Base-by-base conservation (phyloP, 2,329 filamentous ascomycete species). In the Orbilia quercus region DNA sequence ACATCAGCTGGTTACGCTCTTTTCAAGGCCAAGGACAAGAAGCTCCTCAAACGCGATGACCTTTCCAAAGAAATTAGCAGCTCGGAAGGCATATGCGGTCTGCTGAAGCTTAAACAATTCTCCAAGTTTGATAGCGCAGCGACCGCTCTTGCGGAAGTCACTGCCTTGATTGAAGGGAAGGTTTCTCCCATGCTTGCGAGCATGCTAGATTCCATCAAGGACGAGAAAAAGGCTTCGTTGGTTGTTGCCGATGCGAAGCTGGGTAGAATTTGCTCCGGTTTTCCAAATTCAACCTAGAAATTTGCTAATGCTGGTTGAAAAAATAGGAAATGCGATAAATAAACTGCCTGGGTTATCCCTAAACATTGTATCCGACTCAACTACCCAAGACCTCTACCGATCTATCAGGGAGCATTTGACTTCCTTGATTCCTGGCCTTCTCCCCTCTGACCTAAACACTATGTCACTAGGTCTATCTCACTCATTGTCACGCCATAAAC, bases 21-120 rank as follows among this genome's bases (percentile, higher is more conserved):
- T 82, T 92, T 99, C 85, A 98, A 99, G 86, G 91, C 94, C 79
- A 92, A 93, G 82, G 94, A 98, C 87, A 98, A 97, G 88, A 98
- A 98, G 85, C 87, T 98, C 72, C 85, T 99, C 77, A 95, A 96
- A 82, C 89, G 90, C 79, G 90, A 94, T 82, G 89, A 93, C 80
- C 83, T 96, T 75, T 86, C 87, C 60, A 85, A 88, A 75, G 89
- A 95, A 81, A 85, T 92, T 75, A 86, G 88, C 76, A 90, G 90
- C 72, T 89, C 92, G 36, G 92, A 97, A 82, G 91, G 91, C 79
- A 87, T 96, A 76, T 91, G 92, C 78, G 90, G 91, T 79, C 25
- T 87, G 96, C 84, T 99, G 79, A 97, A 96, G 84, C 86, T 98
- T 81, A 98, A 98, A 86, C 90, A 94, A 82, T 98, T 99, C 82